phyloP scores from a whole-genome alignment of 2,329 filamentous ascomycete species.

The Fusarium heterosporum region DNA sequence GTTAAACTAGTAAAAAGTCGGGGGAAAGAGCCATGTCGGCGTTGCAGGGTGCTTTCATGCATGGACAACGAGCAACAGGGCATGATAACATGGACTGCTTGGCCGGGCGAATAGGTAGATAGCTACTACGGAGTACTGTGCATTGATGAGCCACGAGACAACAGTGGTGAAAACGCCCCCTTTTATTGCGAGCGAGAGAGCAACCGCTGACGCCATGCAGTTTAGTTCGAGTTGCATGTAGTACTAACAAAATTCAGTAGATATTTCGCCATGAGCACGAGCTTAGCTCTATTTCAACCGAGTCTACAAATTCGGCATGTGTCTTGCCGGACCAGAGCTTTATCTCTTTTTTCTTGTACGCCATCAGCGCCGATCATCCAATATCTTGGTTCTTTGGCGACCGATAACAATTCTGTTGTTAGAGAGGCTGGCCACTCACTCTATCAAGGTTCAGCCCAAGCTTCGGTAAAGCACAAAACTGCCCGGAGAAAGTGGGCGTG shows the following conservation, averaged over 20 bases:
- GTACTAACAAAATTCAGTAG: conserved; percentile 6
- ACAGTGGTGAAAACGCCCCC: conserved; percentile 6
- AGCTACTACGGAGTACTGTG: background rate
- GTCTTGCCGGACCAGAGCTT: conserved; percentile 19
- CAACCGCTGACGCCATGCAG: conserved; percentile 40
- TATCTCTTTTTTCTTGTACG: conserved; percentile 16
- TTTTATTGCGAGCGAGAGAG: conserved; percentile 34
- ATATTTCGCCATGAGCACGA: conserved; percentile 37
- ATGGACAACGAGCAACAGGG: background rate
- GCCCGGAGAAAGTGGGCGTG: conserved; percentile 28
- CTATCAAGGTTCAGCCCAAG: background rate
- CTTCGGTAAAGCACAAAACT: conserved; percentile 8
- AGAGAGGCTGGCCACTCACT: background rate
- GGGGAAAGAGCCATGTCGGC: conserved; percentile 8
- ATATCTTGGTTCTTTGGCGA: conserved; percentile 13
- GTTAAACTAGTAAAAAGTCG: conserved; percentile 18
- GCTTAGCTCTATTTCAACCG: conserved; percentile 3
- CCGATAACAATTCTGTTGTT: background rate
- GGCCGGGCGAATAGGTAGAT: conserved; percentile 1
- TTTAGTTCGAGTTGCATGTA: conserved; percentile 7
- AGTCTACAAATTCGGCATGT: background rate
- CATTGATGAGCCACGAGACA: background rate
- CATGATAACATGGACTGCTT: conserved; percentile 22
- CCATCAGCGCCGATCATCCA: conserved; percentile 24
- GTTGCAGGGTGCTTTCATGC: conserved; percentile 20